These are phyloP conservation scores for Coffea eugenioides DNA, from an alignment of 257 asterid species.

Conservation along the genomic window DNA sequence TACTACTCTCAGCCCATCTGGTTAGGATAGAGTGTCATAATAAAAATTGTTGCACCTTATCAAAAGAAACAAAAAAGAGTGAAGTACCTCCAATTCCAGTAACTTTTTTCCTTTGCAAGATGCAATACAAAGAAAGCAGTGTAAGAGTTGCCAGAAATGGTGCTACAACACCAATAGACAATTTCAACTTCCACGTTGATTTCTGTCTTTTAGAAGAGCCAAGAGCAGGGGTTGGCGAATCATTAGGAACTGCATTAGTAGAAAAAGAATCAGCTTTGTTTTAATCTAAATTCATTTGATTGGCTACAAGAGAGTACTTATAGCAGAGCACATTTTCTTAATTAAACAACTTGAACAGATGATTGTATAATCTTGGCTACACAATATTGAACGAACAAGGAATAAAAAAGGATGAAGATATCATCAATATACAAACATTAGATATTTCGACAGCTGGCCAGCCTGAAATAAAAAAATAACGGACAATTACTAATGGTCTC, in stretches of 20 bases:
- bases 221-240: neutral
- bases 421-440: neutral
- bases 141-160: neutral
- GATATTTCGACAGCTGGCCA: neutral
- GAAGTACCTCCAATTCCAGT: neutral
- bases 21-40: no score
- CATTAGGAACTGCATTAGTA: neutral
- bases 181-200: neutral
- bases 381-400: no score
- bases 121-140: neutral
- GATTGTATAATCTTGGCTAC: neutral
- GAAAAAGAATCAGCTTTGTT: neutral
- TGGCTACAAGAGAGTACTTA: neutral
- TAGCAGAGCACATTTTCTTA: neutral
- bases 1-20: no score
- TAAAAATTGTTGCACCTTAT: no score
- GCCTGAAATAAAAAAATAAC: neutral
- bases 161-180: neutral
- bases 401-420: neutral
- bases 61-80: no score
- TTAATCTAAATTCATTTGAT: no score
- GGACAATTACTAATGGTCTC: no score
- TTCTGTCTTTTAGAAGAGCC: neutral
- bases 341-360: neutral
- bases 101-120: neutral